A percentile compares a stretch with the other conserved stretches of the same genome.
phyloP scores from a whole-genome alignment of 2,329 filamentous ascomycete species.

The Curvularia hawaiiensis region DNA sequence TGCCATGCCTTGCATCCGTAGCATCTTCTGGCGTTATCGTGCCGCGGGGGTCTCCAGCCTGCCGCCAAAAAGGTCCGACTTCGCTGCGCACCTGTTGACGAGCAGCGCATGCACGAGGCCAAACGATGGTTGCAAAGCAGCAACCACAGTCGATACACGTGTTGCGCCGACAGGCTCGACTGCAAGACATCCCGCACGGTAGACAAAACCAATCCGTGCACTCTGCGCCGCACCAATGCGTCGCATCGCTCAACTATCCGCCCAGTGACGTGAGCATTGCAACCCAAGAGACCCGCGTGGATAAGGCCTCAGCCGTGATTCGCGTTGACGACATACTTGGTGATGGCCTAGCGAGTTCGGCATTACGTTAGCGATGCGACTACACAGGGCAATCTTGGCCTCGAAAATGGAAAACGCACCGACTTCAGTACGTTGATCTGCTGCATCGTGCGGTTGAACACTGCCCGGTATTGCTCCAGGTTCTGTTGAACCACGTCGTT shows the following conservation, averaged over 20 bases:
- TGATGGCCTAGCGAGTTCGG: slow-evolving; percentile 41
- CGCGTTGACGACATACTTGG: slow-evolving; percentile 48
- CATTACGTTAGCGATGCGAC: slow-evolving; percentile 20
- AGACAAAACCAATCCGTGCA: slow-evolving; percentile 5
- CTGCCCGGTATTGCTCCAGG: slow-evolving; percentile 81
- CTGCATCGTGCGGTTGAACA: slow-evolving; percentile 81
- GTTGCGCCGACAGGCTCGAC: slow-evolving; percentile 10
- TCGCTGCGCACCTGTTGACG: slow-evolving; percentile 26
- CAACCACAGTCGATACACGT: slow-evolving; percentile 17
- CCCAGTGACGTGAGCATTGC: slow-evolving; percentile 11
- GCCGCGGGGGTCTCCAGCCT: slow-evolving; percentile 29
- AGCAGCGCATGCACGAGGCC: neutral
- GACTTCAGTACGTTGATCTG: slow-evolving; percentile 68
- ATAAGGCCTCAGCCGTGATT: slow-evolving; percentile 43
- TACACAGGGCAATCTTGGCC: slow-evolving; percentile 20
- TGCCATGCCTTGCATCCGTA: slow-evolving; percentile 35
- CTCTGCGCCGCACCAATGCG: neutral
- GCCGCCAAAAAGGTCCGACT: slow-evolving; percentile 31
- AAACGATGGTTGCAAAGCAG: neutral
- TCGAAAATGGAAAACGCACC: slow-evolving; percentile 44
- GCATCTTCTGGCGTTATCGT: slow-evolving; percentile 41
- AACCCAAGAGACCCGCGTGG: slow-evolving; percentile 25
- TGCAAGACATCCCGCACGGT: slow-evolving; percentile 15
- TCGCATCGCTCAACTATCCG: neutral
- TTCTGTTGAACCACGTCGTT: slow-evolving; percentile 80